Percentiles rank a stretch among this genome's conserved stretches.
Evolutionary conservation across 2,329 filamentous ascomycete genomes (phyloP).

Genomic region (Aspergillus latus): DNA sequence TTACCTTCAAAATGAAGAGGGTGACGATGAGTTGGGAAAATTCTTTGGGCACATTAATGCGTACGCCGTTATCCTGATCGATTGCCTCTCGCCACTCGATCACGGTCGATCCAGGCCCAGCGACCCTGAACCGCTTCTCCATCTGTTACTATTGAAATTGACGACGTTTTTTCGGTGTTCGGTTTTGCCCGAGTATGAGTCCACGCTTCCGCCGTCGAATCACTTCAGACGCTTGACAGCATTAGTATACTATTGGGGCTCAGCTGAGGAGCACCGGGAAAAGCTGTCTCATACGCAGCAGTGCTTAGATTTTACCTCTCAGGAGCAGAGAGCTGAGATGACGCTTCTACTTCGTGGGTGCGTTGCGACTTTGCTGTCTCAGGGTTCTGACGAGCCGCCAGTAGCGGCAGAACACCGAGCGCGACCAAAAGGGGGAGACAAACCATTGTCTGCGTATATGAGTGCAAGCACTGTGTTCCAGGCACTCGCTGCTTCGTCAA

Average conservation of each 20-base stretch:
- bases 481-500: conserved; percentile 3
- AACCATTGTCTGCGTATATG: background rate
- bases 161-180: background rate
- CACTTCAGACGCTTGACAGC: background rate
- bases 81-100: background rate
- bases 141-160: background rate
- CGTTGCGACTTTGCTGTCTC: conserved; percentile 1
- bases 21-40: background rate
- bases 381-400: background rate
- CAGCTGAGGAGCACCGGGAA: background rate
- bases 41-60: background rate
- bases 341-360: conserved; percentile 4
- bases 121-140: background rate
- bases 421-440: background rate
- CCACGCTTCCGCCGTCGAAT: background rate
- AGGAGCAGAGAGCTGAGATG: conserved; percentile 1
- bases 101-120: too few species aligned
- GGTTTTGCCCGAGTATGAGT: background rate
- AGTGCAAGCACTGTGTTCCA: conserved; percentile 1
- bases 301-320: conserved; percentile 6
- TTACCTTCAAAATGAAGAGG: background rate
- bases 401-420: background rate
- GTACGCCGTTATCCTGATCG: background rate
- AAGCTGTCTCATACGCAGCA: background rate
- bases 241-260: background rate